A percentile compares a stretch with the other conserved stretches of the same genome.
phyloP scores from a whole-genome alignment of 768 basidiomycete species.

The Boletus sp. region DNA sequence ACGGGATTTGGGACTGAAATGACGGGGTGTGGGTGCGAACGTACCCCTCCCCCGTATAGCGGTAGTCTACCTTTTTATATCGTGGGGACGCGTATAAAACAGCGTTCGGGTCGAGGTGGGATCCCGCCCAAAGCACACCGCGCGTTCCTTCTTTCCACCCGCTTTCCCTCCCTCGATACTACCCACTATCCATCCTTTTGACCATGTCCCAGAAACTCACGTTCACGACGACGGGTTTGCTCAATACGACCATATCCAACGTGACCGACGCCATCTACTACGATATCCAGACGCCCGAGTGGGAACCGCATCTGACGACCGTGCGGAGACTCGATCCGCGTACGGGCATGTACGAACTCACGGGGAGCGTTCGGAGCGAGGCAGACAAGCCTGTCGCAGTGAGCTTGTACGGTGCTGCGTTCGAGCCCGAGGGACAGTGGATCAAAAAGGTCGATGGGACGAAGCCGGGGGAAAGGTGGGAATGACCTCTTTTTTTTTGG shows the following conservation, averaged over 20 bases:
- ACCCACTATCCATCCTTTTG: neutral
- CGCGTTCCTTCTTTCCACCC: too few relatives aligned
- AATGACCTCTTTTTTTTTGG: neutral
- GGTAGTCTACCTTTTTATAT: too few relatives aligned
- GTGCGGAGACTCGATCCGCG: constrained; percentile 33
- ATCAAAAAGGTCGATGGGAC: constrained; percentile 24
- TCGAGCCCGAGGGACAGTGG: constrained; percentile 31
- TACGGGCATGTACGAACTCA: constrained; percentile 29
- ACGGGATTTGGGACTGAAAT: too few relatives aligned
- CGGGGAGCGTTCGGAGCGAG: constrained; percentile 35
- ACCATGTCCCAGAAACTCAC: constrained; percentile 32
- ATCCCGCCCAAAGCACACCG: too few relatives aligned
- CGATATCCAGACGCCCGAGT: constrained; percentile 39
- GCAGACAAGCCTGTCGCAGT: constrained; percentile 30
- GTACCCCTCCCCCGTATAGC: too few relatives aligned
- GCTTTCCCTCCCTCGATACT: too few relatives aligned
- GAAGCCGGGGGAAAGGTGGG: constrained; percentile 15
- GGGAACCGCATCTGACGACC: constrained; percentile 36
- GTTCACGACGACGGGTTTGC: constrained; percentile 38
- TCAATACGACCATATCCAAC: constrained; percentile 39
- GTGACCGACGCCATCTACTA: constrained; percentile 39
- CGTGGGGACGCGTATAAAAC: too few relatives aligned
- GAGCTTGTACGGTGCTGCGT: constrained; percentile 27
- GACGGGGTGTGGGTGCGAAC: too few relatives aligned
- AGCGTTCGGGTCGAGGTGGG: too few relatives aligned